Conservation (phyloP, 805 yeast species). For the Kuraishia capsulata region DNA sequence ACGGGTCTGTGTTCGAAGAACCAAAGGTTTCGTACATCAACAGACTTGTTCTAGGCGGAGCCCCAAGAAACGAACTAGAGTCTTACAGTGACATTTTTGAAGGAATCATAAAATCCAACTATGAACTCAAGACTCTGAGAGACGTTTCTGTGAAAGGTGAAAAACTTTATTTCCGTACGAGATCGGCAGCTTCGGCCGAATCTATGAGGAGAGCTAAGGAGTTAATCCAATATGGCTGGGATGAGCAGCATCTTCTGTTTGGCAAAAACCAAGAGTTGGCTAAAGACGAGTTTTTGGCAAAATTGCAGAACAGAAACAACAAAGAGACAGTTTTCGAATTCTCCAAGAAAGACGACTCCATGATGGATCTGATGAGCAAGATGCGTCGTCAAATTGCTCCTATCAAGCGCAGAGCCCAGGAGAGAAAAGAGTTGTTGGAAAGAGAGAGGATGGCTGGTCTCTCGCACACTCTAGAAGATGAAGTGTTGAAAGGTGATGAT, state of each 20-base stretch:
- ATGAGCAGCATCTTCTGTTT: constrained; percentile 72
- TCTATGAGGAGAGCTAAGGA: constrained; percentile 83
- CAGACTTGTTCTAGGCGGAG: constrained; percentile 73
- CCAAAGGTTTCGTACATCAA: constrained; percentile 66
- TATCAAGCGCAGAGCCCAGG: constrained; percentile 69
- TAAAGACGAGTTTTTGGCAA: constrained; percentile 62
- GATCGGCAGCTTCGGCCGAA: constrained; percentile 79
- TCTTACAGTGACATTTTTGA: constrained; percentile 63
- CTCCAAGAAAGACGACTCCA: constrained; percentile 56
- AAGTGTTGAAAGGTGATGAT: constrained; percentile 46
- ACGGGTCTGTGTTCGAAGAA: constrained; percentile 26
- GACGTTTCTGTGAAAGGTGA: constrained; percentile 84
- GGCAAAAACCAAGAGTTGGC: constrained; percentile 70
- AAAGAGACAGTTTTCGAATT: constrained; percentile 95
- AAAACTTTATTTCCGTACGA: constrained; percentile 73
- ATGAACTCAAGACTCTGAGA: constrained; percentile 55
- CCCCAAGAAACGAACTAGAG: constrained; percentile 70
- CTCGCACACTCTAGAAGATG: constrained; percentile 66
- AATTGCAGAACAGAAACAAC: constrained; percentile 55
- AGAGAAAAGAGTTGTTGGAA: constrained; percentile 57
- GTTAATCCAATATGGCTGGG: constrained; percentile 73
- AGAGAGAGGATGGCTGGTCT: constrained; percentile 71
- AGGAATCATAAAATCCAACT: constrained; percentile 47
- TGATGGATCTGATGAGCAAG: constrained; percentile 76
- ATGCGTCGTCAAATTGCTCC: constrained; percentile 86